Evolutionary conservation across 257 asterid genomes (phyloP), one percentile per base, ranked within the genome.

Genomic region (Solanum tacnaense): DNA sequence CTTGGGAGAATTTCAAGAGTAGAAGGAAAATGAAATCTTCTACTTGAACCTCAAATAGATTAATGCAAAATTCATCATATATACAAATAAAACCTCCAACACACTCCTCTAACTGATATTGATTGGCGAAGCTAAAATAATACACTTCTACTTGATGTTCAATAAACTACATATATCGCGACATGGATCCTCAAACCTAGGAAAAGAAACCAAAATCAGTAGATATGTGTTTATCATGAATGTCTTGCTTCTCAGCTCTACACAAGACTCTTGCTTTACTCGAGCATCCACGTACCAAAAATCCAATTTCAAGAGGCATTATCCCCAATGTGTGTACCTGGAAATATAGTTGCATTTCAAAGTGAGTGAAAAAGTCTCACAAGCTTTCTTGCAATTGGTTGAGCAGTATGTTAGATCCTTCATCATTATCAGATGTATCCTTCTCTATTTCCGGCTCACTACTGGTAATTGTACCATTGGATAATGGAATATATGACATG

Each of bases 371-470:
- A 38, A 21, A 65, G 83, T 65, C 89, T 94, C 92, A 94, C 93
- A 93, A 92, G 94, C 92, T 92, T 65, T 90, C 96, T 78, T 92
- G 93, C 72, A 93, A 92, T 91, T 94, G 95, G 90, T 89, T 86
- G 87, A 93, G 89, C 87, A 92, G 89, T 23, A 76, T 84, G 56
- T 70, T 89, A 38, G 83, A 92, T 84, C 83, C 94, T 35, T 88
- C 92, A 29, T 84, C 91, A 11, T 78, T 92, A 86, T 16, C 94
- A 85, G 73, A 88, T 71, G 60, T 39, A 70, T 89, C 90, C 72
- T 74, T 88, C 36, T 70, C 91, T 44, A 86, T 72, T 29, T 65
- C 86, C 8, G 84, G 34, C 70, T 75, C 89, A 85, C 73, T 75
- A 29, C 84, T 86, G 16, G 88, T 86, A 71, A 68, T 25, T 21